Percentiles rank a stretch among this genome's conserved stretches.
Conservation (phyloP, 768 basidiomycete species). For the Psilocybe cubensis region DNA sequence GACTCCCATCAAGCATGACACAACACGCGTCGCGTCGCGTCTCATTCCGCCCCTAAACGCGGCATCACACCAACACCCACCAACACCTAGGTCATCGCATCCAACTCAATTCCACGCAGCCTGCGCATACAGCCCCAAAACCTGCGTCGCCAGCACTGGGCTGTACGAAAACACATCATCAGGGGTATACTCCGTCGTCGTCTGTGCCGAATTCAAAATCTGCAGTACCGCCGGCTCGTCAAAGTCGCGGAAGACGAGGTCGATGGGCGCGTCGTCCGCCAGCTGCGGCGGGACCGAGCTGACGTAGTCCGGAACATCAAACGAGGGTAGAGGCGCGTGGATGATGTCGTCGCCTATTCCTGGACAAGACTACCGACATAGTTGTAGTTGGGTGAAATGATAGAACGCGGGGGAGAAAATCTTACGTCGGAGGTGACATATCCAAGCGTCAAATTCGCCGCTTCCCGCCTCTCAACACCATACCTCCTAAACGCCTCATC, state of each 20-base stretch:
- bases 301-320: slow-evolving; percentile 59
- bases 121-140: slow-evolving; percentile 62
- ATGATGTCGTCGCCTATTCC: slow-evolving; percentile 75
- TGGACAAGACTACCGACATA: slow-evolving; percentile 57
- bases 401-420: not conserved
- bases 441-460: slow-evolving; percentile 64
- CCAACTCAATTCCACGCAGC: slow-evolving; percentile 42
- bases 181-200: slow-evolving; percentile 46
- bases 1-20: no score
- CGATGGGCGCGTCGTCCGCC: slow-evolving; percentile 53
- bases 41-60: no score
- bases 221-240: slow-evolving; percentile 54
- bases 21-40: no score
- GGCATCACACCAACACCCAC: not conserved
- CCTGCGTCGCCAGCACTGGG: slow-evolving; percentile 48
- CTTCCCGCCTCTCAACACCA: slow-evolving; percentile 42
- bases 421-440: slow-evolving; percentile 76
- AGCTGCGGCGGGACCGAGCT: slow-evolving; percentile 56
- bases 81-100: slow-evolving; percentile 15
- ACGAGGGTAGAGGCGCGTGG: slow-evolving; percentile 65
- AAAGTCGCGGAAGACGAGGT: slow-evolving; percentile 80
- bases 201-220: slow-evolving; percentile 62
- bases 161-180: slow-evolving; percentile 62
- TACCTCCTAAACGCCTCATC: slow-evolving; percentile 52
- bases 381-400: not conserved